These are phyloP conservation scores for Amauroascus verrucosus DNA, from an alignment of 2,329 filamentous ascomycete genomes.

Conservation along the genomic window DNA sequence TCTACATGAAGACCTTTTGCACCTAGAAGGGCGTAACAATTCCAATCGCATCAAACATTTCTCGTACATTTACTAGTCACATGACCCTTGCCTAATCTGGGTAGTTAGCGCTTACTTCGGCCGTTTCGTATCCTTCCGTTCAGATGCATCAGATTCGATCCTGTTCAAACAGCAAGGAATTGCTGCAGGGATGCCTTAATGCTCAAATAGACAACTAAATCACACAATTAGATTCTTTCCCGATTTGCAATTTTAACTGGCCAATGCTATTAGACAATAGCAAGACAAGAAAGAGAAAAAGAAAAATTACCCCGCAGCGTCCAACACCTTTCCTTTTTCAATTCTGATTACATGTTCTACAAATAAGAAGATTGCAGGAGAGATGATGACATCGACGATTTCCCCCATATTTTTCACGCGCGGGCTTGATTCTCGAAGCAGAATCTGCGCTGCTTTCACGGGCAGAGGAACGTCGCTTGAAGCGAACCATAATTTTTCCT, in stretches of 20 bases:
- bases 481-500: slow-evolving; percentile 9
- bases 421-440: neutral
- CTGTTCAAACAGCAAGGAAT: neutral
- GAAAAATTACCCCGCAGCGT: neutral
- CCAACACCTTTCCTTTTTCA: neutral
- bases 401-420: slow-evolving; percentile 3
- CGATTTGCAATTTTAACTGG: neutral
- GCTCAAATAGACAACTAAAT: neutral
- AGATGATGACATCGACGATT: slow-evolving; percentile 3
- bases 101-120: too few relatives aligned
- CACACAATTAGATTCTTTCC: neutral
- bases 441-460: slow-evolving; percentile 8
- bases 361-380: neutral
- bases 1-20: neutral
- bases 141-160: too few relatives aligned
- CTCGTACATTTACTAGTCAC: too few relatives aligned
- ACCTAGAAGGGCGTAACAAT: neutral
- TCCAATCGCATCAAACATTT: too few relatives aligned
- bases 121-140: too few relatives aligned
- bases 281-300: neutral
- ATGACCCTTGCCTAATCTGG: too few relatives aligned
- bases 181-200: neutral
- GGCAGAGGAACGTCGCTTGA: slow-evolving; percentile 7
- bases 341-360: neutral
- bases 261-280: neutral